Evolutionary conservation across 164 flowering plant species (phyloP).

Genomic region (Hamamelis virginiana): DNA sequence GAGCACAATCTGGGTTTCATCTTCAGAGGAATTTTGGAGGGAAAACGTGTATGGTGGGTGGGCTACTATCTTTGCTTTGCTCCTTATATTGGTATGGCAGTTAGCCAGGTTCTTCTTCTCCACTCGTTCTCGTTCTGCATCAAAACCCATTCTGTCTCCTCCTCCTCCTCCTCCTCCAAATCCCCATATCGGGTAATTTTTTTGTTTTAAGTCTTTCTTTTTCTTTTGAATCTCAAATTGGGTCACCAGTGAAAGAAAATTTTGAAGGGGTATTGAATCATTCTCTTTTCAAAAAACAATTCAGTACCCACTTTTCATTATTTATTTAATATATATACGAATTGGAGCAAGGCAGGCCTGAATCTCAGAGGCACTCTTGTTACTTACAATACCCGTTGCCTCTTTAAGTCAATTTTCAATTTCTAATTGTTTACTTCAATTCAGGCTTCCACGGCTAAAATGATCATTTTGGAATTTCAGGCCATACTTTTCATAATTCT

Average conservation of each 20-base stretch:
- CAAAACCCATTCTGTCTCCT: constrained; percentile 7
- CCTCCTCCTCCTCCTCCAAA: not conserved
- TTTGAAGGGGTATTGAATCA: not conserved
- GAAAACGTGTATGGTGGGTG: constrained; percentile 28
- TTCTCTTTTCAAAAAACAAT: no score
- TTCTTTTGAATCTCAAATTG: not conserved
- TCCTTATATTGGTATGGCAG: constrained; percentile 32
- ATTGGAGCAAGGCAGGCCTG: no score
- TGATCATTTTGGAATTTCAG: no score
- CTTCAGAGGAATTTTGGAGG: constrained; percentile 29
- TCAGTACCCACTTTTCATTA: no score
- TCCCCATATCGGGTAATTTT: not conserved
- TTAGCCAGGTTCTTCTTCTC: constrained; percentile 7
- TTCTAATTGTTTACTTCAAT: no score
- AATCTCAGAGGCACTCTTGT: no score
- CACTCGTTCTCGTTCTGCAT: not conserved
- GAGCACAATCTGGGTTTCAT: not conserved
- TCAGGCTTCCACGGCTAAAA: no score
- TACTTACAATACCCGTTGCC: no score
- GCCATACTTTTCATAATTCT: no score
- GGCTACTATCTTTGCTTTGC: constrained; percentile 35
- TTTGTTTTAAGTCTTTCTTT: not conserved
- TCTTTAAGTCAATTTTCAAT: no score
- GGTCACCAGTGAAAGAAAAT: not conserved
- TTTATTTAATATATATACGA: no score